A percentile compares a stretch with the other conserved stretches of the same genome.
These are phyloP conservation scores for Phytophthora foliorum DNA, from an alignment of 352 stramenopile genomes.

Conservation along the genomic window DNA sequence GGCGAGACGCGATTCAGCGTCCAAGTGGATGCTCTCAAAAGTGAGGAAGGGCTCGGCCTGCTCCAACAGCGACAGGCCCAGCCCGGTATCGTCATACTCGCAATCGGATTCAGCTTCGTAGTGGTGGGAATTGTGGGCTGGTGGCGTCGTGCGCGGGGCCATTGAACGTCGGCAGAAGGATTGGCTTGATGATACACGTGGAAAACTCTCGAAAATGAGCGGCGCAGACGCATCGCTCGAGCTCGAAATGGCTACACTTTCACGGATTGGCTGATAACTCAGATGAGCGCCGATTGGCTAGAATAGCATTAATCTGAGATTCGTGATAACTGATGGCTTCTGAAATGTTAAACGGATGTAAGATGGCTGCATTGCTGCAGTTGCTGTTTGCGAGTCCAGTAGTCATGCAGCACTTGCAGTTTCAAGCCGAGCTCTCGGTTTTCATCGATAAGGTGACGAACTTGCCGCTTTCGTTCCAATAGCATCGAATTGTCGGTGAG, in stretches of 20 bases:
- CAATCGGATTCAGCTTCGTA: constrained; percentile 32
- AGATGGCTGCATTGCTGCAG: constrained; percentile 38
- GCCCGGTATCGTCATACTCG: constrained; percentile 30
- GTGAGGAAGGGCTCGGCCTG: constrained; percentile 46
- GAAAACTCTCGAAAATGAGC: constrained; percentile 16
- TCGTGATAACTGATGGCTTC: constrained; percentile 2
- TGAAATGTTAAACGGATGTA: constrained; percentile 24
- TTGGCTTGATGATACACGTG: constrained; percentile 1
- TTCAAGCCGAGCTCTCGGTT: constrained; percentile 50
- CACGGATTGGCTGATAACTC: constrained; percentile 27
- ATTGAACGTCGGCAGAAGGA: constrained; percentile 15
- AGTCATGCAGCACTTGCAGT: constrained; percentile 49
- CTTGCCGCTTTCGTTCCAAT: constrained; percentile 50
- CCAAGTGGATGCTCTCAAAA: constrained; percentile 41
- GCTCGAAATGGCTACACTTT: constrained; percentile 8
- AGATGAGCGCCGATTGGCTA: constrained; percentile 25
- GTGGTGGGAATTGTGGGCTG: constrained; percentile 15
- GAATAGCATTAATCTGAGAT: constrained; percentile 23
- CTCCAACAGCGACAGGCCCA: constrained; percentile 42
- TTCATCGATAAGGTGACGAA: constrained; percentile 52
- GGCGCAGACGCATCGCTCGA: background rate
- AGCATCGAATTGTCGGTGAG: constrained; percentile 54
- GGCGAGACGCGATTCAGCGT: constrained; percentile 18
- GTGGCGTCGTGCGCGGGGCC: constrained; percentile 11
- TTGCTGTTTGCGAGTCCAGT: constrained; percentile 45